These are phyloP conservation scores for Boletus reticulatus DNA, from an alignment of 768 basidiomycete genomes.

Conservation along the genomic window DNA sequence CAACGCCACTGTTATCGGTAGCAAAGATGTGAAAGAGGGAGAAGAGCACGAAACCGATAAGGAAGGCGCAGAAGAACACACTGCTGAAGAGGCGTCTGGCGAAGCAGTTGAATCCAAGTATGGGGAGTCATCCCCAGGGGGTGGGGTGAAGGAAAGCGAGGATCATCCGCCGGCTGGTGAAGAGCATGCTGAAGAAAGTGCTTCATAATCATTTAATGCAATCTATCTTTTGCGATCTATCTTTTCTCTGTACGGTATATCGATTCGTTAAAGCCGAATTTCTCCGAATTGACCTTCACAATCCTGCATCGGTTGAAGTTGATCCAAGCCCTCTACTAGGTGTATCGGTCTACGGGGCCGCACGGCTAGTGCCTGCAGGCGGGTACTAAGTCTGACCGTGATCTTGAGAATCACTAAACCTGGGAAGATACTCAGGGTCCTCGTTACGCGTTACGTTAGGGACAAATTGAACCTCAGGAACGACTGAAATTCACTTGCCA, in stretches of 20 bases:
- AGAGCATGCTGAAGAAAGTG: constrained; percentile 16
- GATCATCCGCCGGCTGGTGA: constrained; percentile 19
- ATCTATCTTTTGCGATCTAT: constrained; percentile 11
- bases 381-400: no score
- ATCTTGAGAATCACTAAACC: background rate
- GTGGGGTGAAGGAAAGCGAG: constrained; percentile 23
- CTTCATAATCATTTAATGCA: constrained; percentile 8
- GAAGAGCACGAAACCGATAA: constrained; percentile 35
- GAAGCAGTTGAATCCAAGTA: constrained; percentile 24
- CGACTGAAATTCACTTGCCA: no score
- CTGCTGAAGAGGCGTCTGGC: constrained; percentile 29
- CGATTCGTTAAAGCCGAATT: background rate
- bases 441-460: background rate
- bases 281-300: background rate
- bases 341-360: no score
- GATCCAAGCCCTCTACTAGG: no score
- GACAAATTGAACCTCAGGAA: no score
- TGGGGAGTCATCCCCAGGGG: constrained; percentile 21
- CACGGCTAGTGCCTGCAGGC: no score
- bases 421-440: background rate
- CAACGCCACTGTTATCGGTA: constrained; percentile 74
- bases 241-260: background rate
- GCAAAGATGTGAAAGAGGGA: constrained; percentile 50
- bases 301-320: no score
- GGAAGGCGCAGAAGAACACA: constrained; percentile 19